phyloP scores from a whole-genome alignment of 2,329 filamentous ascomycete genomes.

The Sporothrix pallida region DNA sequence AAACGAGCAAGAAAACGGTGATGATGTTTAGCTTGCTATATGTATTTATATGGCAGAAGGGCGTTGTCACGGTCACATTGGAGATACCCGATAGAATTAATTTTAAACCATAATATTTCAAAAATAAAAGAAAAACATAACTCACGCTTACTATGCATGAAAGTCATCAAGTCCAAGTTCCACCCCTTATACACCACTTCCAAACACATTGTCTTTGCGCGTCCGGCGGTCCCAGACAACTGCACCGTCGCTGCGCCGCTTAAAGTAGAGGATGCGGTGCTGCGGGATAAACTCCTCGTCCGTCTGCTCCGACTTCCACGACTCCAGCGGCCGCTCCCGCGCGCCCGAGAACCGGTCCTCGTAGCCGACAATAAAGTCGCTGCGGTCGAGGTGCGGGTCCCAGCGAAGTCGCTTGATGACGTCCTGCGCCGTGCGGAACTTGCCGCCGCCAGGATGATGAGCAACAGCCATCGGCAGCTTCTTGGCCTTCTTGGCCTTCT shows the following conservation, averaged over 20 bases:
- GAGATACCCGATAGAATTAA: neutral
- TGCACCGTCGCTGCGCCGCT: constrained; percentile 55
- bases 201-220: constrained; percentile 62
- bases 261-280: constrained; percentile 68
- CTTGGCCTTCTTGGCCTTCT: constrained; percentile 36
- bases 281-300: constrained; percentile 71
- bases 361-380: constrained; percentile 64
- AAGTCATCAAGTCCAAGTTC: neutral
- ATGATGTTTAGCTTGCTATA: neutral
- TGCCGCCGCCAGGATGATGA: constrained; percentile 43
- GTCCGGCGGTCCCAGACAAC: constrained; percentile 64
- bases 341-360: constrained; percentile 64
- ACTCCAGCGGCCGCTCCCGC: constrained; percentile 58
- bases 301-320: constrained; percentile 67
- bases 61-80: no score
- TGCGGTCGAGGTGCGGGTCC: constrained; percentile 59
- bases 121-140: neutral
- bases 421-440: constrained; percentile 63
- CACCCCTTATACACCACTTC: constrained; percentile 49
- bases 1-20: neutral
- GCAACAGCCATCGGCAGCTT: constrained; percentile 32
- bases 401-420: constrained; percentile 65
- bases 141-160: neutral
- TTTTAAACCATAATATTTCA: neutral
- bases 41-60: no score